phyloP scores from a whole-genome alignment of 345 rosid genomes.

The Luvunga scandens region DNA sequence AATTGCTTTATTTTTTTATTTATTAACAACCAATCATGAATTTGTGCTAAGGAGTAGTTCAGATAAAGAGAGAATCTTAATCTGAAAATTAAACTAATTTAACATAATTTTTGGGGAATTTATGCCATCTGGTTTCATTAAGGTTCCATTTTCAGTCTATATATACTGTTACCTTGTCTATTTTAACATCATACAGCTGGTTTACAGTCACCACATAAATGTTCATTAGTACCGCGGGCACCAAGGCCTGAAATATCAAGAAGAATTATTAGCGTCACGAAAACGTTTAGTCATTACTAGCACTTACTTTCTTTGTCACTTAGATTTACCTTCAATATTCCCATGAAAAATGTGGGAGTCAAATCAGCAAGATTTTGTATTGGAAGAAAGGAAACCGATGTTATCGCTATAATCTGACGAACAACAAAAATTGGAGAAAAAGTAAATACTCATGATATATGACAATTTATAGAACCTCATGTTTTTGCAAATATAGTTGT shows the following conservation, averaged over 20 bases:
- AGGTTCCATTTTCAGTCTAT: not conserved
- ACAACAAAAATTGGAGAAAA: not conserved
- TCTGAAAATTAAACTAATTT: no score
- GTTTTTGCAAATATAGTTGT: no score
- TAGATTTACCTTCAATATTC: conserved; percentile 23
- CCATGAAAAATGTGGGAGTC: conserved; percentile 4
- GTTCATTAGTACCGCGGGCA: conserved; percentile 27
- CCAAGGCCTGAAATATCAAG: conserved; percentile 20
- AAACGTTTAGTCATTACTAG: no score
- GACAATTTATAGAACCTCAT: no score
- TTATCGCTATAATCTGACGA: conserved; percentile 24
- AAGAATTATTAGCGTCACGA: not conserved
- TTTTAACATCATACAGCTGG: conserved; percentile 29
- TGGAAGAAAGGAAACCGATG: conserved; percentile 32
- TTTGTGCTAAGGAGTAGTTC: no score
- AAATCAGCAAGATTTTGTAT: no score
- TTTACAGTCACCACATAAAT: conserved; percentile 32
- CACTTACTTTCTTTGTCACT: not conserved
- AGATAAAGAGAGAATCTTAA: no score
- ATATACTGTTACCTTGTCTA: conserved; percentile 27
- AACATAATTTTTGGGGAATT: no score
- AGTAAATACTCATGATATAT: no score
- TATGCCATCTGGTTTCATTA: no score
- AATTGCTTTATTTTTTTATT: no score
- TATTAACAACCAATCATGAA: no score